Evolutionary conservation across 805 yeast species (phyloP).

Genomic region (Hanseniaspora clermontiae): DNA sequence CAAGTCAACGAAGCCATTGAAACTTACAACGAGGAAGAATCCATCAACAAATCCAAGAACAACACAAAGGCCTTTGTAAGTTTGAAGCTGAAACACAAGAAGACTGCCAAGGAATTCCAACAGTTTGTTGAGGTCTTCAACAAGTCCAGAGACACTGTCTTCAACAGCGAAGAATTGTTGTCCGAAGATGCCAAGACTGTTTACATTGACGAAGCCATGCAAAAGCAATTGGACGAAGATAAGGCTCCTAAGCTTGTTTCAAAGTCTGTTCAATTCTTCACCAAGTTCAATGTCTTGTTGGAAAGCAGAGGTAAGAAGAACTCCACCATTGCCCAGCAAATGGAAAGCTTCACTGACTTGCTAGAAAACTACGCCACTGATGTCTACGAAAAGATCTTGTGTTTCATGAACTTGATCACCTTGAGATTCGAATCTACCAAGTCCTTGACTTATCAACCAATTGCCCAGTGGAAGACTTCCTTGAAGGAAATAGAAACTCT

Average conservation of each 20-base stretch:
- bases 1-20: slow-evolving; percentile 57
- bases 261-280: slow-evolving; percentile 39
- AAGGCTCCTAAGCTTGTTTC: slow-evolving; percentile 11
- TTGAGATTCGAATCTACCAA: slow-evolving; percentile 73
- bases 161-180: slow-evolving; percentile 34
- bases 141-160: slow-evolving; percentile 54
- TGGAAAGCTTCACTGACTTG: slow-evolving; percentile 53
- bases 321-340: slow-evolving; percentile 71
- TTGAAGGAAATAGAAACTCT: slow-evolving; percentile 49
- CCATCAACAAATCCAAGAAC: slow-evolving; percentile 65
- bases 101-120: slow-evolving; percentile 59
- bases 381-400: slow-evolving; percentile 65
- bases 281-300: slow-evolving; percentile 56
- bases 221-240: slow-evolving; percentile 22
- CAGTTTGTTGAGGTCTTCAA: slow-evolving; percentile 46
- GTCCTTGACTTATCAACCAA: slow-evolving; percentile 57
- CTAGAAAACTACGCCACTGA: slow-evolving; percentile 34
- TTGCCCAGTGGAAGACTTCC: slow-evolving; percentile 66
- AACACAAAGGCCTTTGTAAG: slow-evolving; percentile 80
- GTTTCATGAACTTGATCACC: slow-evolving; percentile 72
- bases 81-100: slow-evolving; percentile 76
- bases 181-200: slow-evolving; percentile 22
- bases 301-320: slow-evolving; percentile 95
- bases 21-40: slow-evolving; percentile 41
- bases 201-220: slow-evolving; percentile 23